Evolutionary conservation across 2,329 filamentous ascomycete species (phyloP), one percentile per base, ranked within the genome.

Genomic region (Drechslerella stenobrocha): DNA sequence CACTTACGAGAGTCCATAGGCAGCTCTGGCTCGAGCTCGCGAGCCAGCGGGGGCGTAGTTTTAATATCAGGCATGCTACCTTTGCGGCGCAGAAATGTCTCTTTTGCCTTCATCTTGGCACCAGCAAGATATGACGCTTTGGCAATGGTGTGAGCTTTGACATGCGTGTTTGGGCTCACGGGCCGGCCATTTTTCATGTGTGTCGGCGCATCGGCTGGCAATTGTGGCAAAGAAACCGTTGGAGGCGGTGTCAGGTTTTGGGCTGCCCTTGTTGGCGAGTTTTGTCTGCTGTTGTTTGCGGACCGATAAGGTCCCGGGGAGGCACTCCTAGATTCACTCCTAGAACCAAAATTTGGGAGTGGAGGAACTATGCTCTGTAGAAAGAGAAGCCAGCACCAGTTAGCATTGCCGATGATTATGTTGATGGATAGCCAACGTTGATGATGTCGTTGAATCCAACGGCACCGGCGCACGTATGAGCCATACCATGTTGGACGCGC

Each of bases 1-100:
- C 52, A 79, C 85, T 78, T 79, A 88, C 85, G 85, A 72, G 85
- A 87, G 76, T 88, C 85, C 84, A 87, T 87, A 52, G 83, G 75
- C 48, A 81, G 76, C 73, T 87, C 85, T 70, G 87, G 84, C 11
- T 87, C 85, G 70, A 87, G 84, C 11, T 87, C 87, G 85, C 48
- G 42, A 1, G 30, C 32, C 9, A 66, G 26, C 26, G 42, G 47
- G 30, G 50, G 32, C 20, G 30, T 61, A 32, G 83, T 83, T 1
- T 83, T 84, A 48, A 86, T 75, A 69, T 87, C 85, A 7, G 83
- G 82, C 11, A 85, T 81, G 75, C 82, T 86, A 71, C 83, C 78
- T 73, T 87, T 87, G 70, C 84, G 81, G 72, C 84, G 80, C 44
- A 51, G 64, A 37, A 71, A 73, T 52, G 72, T 71, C 22, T 71